phyloP scores from a whole-genome alignment of 352 stramenopile species.

The Phytophthora pisi region DNA sequence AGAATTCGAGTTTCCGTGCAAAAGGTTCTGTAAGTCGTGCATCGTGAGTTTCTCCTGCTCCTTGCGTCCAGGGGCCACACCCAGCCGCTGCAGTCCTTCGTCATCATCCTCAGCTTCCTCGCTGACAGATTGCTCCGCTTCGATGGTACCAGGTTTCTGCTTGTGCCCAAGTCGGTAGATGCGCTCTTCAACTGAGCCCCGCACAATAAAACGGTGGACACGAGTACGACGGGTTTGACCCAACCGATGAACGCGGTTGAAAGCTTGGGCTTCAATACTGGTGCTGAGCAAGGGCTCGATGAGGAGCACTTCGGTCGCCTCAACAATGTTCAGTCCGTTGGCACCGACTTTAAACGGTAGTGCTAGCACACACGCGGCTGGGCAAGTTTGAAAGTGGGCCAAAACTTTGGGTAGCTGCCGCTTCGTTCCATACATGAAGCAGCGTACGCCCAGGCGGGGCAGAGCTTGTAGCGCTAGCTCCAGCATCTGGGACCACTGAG shows the following conservation, averaged over 20 bases:
- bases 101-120: conserved; percentile 27
- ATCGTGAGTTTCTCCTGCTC: conserved; percentile 66
- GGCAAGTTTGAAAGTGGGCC: conserved; percentile 57
- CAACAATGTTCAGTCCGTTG: conserved; percentile 92
- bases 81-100: conserved; percentile 27
- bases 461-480: conserved; percentile 33
- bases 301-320: conserved; percentile 92
- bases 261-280: conserved; percentile 86
- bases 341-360: conserved; percentile 89
- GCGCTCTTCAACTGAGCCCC: conserved; percentile 88
- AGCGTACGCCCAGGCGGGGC: conserved; percentile 57
- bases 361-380: conserved; percentile 65
- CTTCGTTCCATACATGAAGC: conserved; percentile 75
- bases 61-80: conserved; percentile 49
- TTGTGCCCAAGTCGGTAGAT: conserved; percentile 61
- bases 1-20: conserved; percentile 30
- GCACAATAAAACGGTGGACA: conserved; percentile 86
- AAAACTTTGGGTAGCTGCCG: conserved; percentile 50
- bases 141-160: background rate
- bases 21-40: conserved; percentile 49
- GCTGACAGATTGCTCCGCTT: background rate
- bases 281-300: conserved; percentile 91
- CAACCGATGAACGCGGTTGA: conserved; percentile 92
- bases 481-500: conserved; percentile 92
- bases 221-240: conserved; percentile 84